These are phyloP conservation scores for Diaporthe citri DNA, from an alignment of 2,329 filamentous ascomycete genomes.

Conservation along the genomic window DNA sequence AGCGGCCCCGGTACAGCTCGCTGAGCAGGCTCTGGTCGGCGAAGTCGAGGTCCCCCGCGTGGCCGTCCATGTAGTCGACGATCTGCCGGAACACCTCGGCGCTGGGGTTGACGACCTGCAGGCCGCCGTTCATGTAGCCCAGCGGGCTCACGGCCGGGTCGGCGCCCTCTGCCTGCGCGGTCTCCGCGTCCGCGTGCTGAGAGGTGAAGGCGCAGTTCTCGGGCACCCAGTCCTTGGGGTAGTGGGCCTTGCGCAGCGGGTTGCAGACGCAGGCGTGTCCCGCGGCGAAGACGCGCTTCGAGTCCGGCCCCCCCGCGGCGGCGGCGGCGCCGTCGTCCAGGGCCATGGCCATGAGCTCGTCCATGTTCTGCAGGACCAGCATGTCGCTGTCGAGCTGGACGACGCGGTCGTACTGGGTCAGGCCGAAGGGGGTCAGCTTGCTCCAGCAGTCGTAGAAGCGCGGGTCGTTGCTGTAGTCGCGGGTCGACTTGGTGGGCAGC, in stretches of 20 bases:
- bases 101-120: slow-evolving; percentile 69
- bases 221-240: slow-evolving; percentile 77
- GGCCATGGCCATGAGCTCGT: slow-evolving; percentile 87
- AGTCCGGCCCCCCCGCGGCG: slow-evolving; percentile 49
- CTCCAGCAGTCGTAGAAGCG: slow-evolving; percentile 93
- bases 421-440: slow-evolving; percentile 83
- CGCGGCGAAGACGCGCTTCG: slow-evolving; percentile 81
- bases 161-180: slow-evolving; percentile 60
- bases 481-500: slow-evolving; percentile 71
- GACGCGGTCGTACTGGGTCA: slow-evolving; percentile 82
- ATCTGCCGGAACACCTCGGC: slow-evolving; percentile 62
- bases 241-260: slow-evolving; percentile 81
- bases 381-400: slow-evolving; percentile 92
- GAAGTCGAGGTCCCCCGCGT: slow-evolving; percentile 65
- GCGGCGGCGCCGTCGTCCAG: slow-evolving; percentile 55
- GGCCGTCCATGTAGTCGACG: slow-evolving; percentile 61
- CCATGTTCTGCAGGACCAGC: slow-evolving; percentile 87
- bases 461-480: slow-evolving; percentile 80
- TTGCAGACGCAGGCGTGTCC: slow-evolving; percentile 90
- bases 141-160: slow-evolving; percentile 61
- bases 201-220: slow-evolving; percentile 70
- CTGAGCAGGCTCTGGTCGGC: slow-evolving; percentile 71
- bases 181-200: slow-evolving; percentile 61
- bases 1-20: slow-evolving; percentile 66
- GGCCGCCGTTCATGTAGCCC: slow-evolving; percentile 67